Evolutionary conservation across 2,329 filamentous ascomycete species (phyloP).

Genomic region (Cladosporium colombiae): DNA sequence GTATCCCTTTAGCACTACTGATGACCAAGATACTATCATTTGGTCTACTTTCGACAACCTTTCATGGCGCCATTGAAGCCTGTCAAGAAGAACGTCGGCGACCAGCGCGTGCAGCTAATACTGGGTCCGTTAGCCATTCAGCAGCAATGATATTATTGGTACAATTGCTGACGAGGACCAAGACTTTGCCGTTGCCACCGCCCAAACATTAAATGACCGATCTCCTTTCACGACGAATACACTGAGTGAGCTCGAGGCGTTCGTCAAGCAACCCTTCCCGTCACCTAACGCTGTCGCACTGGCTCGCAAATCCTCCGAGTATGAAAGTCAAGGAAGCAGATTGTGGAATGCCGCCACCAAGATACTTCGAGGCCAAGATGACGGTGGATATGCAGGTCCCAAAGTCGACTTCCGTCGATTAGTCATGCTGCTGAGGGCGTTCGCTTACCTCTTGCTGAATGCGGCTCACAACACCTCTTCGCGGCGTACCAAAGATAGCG

Average conservation of each 20-base stretch:
- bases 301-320: slow-evolving; percentile 44
- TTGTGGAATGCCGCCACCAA: slow-evolving; percentile 70
- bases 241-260: slow-evolving; percentile 13
- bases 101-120: slow-evolving; percentile 26
- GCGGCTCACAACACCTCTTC: slow-evolving; percentile 48
- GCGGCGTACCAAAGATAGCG: slow-evolving; percentile 28
- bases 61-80: slow-evolving; percentile 27
- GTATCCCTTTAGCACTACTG: neutral
- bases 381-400: slow-evolving; percentile 16
- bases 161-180: neutral
- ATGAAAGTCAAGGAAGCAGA: slow-evolving; percentile 58
- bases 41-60: neutral
- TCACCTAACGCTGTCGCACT: slow-evolving; percentile 20
- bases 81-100: slow-evolving; percentile 22
- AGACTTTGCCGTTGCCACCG: slow-evolving; percentile 9
- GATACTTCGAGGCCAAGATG: slow-evolving; percentile 34
- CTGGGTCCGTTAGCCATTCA: neutral
- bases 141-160: neutral
- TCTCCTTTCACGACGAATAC: slow-evolving; percentile 4
- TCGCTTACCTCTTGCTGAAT: slow-evolving; percentile 70
- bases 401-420: slow-evolving; percentile 17
- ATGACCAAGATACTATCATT: neutral
- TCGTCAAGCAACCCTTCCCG: slow-evolving; percentile 26
- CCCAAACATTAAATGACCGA: slow-evolving; percentile 5
- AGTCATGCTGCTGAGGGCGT: slow-evolving; percentile 46